Evolutionary conservation across 2,329 filamentous ascomycete genomes (phyloP).

Genomic region (Orbilia ellipsospora): DNA sequence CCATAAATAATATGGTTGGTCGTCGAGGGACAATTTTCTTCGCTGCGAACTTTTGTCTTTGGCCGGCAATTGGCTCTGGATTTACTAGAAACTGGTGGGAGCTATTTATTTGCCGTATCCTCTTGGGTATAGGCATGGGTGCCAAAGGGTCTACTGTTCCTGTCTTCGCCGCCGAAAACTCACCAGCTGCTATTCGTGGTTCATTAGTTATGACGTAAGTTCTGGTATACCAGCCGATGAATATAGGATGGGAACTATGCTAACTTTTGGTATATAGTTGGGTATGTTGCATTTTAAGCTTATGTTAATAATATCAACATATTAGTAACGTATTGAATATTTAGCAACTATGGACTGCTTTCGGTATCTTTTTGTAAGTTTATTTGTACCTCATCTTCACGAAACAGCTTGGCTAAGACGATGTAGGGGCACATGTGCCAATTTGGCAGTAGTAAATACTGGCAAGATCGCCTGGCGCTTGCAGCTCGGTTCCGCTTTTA

Average conservation of each 20-base stretch:
- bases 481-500: constrained; percentile 73
- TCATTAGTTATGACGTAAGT: constrained; percentile 69
- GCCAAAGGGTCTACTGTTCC: constrained; percentile 70
- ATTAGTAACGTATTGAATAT: constrained; percentile 1
- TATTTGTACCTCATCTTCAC: neutral
- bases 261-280: constrained; percentile 35
- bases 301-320: neutral
- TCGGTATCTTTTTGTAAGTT: constrained; percentile 72
- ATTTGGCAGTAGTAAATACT: constrained; percentile 73
- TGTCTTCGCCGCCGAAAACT: constrained; percentile 69
- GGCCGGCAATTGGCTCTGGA: constrained; percentile 76
- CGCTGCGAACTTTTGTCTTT: constrained; percentile 72
- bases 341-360: constrained; percentile 66
- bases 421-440: constrained; percentile 68
- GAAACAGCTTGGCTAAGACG: constrained; percentile 1
- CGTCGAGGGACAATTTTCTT: constrained; percentile 74
- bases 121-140: constrained; percentile 71
- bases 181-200: constrained; percentile 68
- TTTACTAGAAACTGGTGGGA: constrained; percentile 71
- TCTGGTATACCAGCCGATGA: constrained; percentile 60
- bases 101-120: constrained; percentile 69
- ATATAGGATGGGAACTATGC: constrained; percentile 62
- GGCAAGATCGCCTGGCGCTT: constrained; percentile 73
- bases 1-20: constrained; percentile 70
- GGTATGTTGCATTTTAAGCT: constrained; percentile 20